A percentile compares a stretch with the other conserved stretches of the same genome.
These are phyloP conservation scores for Debaryomyces sp. DNA, from an alignment of 1,139 yeast genomes.

Conservation along the genomic window DNA sequence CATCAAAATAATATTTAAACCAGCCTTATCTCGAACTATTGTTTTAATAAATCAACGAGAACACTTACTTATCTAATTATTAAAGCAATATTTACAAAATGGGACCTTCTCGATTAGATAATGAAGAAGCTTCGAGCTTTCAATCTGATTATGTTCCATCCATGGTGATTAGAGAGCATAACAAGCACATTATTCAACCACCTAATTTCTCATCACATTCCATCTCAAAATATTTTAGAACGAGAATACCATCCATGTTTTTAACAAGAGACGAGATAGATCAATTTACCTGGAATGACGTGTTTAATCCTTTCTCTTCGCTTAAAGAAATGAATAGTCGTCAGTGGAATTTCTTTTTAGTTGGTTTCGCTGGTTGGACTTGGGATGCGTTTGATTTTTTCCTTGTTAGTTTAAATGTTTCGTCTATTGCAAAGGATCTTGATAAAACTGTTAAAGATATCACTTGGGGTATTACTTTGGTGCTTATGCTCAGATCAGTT, in stretches of 20 bases:
- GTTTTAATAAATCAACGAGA: not conserved
- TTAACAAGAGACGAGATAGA: slow-evolving; percentile 33
- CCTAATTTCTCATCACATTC: slow-evolving; percentile 32
- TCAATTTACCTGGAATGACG: slow-evolving; percentile 29
- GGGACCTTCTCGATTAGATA: not conserved
- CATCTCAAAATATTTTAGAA: slow-evolving; percentile 27
- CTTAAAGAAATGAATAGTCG: slow-evolving; percentile 15
- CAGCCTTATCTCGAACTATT: not conserved
- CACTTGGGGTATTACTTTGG: slow-evolving; percentile 76
- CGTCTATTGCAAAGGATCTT: slow-evolving; percentile 52
- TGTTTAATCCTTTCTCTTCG: slow-evolving; percentile 36
- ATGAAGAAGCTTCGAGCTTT: not conserved
- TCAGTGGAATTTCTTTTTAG: slow-evolving; percentile 25
- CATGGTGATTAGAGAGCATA: slow-evolving; percentile 25
- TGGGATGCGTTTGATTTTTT: slow-evolving; percentile 78
- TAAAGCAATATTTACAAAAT: not conserved
- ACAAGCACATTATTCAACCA: slow-evolving; percentile 34
- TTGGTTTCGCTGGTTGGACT: slow-evolving; percentile 50
- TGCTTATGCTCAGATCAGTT: slow-evolving; percentile 68
- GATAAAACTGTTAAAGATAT: slow-evolving; percentile 49
- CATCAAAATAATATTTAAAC: not conserved
- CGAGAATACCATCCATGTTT: slow-evolving; percentile 36
- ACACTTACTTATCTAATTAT: not conserved
- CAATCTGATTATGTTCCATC: slow-evolving; percentile 7
- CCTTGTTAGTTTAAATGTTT: slow-evolving; percentile 59